These are phyloP conservation scores for Lophiotrema nucula DNA, from an alignment of 495 filamentous ascomycete species.

Conservation along the genomic window DNA sequence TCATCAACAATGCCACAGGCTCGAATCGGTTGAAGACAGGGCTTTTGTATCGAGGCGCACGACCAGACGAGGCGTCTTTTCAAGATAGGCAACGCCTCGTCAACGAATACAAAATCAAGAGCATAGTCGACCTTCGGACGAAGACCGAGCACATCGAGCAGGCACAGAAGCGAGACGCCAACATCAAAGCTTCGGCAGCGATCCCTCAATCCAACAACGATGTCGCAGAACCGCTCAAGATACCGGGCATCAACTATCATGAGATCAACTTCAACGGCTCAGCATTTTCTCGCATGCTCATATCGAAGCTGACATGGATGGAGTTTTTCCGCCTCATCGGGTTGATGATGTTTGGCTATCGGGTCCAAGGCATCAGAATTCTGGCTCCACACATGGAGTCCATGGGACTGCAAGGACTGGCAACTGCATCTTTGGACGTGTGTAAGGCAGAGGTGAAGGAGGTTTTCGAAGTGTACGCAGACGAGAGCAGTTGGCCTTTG, in stretches of 20 bases:
- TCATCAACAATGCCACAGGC: conserved; percentile 61
- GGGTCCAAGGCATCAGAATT: conserved; percentile 64
- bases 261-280: conserved; percentile 72
- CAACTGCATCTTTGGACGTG: conserved; percentile 61
- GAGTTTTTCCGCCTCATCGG: conserved; percentile 58
- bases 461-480: conserved; percentile 53
- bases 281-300: conserved; percentile 64
- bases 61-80: conserved; percentile 69
- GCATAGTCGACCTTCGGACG: conserved; percentile 75
- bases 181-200: conserved; percentile 41
- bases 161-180: conserved; percentile 59
- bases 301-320: conserved; percentile 67
- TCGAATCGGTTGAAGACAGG: conserved; percentile 61
- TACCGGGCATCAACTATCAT: conserved; percentile 59
- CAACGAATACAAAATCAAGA: conserved; percentile 63
- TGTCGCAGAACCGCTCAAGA: conserved; percentile 49
- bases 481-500: conserved; percentile 53
- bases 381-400: conserved; percentile 65
- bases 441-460: conserved; percentile 61
- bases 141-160: conserved; percentile 75
- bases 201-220: conserved; percentile 47
- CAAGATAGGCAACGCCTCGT: conserved; percentile 59
- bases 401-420: conserved; percentile 65
- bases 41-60: conserved; percentile 70
- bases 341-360: conserved; percentile 63